Base-by-base conservation (phyloP, 495 filamentous ascomycete genomes). In the Neurospora sp. region DNA sequence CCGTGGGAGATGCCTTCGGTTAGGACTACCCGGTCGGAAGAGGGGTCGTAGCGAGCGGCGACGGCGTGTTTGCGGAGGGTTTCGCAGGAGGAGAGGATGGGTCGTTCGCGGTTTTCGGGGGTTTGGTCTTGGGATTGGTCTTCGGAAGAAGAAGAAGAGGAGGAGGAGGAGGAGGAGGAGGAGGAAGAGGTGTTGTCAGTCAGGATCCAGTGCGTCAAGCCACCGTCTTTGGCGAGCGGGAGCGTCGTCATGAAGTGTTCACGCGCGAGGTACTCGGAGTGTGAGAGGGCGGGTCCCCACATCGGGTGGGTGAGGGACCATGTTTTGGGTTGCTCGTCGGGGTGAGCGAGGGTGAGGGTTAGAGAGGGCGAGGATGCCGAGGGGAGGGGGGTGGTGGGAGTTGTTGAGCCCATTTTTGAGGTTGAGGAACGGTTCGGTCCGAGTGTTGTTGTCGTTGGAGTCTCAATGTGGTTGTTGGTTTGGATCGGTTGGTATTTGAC, bases 191-290 rank as follows among this genome's bases (percentile, higher is more conserved):
- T 31, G 31, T 31, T 31, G 76, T 94, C 88, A 1, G 94, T 91
- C 3, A 99, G 87, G 73, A 97, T 89, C 96, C 96, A 99, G 79
- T 90, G 89, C 12, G 91, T 93, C 54, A 98, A 83, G 9, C 91
- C 92, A 48, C 92, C 92, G 78, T 96, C 84, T 69, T 87, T 85
- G 39, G 92, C 90, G 27, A 96, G 83, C 0, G 85, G 83, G 69
- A 92, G 89, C n/a, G 86, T 86, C 7, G 83, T 82, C 4, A 98
- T 88, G 76, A 90, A 87, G 31, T 86, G 82, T 82, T 99, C 96
- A 42, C 96, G 92, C 18, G 84, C 82, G 48, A 97, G 87, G 79
- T 99, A 99, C 62, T 89, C 85, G 11, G 90, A 82, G 2, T 90
- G 72, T 6, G 87, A 82, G 14, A 97, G 81, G 1, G 88, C 86